Conservation (phyloP, 192 early-diverging fungal species). For the Geosiphon pyriformis region DNA sequence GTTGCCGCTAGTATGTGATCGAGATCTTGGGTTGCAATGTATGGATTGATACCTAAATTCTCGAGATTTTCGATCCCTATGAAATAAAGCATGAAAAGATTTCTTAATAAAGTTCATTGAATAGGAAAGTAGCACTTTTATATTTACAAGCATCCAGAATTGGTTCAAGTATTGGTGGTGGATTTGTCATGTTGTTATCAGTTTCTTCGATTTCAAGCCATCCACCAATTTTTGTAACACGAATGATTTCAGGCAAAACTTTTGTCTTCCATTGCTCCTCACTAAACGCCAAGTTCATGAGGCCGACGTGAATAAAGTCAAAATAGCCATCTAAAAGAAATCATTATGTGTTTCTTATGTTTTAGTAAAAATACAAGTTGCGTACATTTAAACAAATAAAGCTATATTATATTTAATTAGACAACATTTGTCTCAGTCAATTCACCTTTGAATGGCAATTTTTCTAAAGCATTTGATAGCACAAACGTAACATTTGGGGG, state of each 20-base stretch:
- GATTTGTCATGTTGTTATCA: not conserved
- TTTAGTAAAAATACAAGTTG: no score
- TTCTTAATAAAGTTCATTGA: not conserved
- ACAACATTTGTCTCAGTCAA: no score
- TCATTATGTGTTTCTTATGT: no score
- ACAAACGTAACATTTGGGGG: not conserved
- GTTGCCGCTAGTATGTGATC: not conserved
- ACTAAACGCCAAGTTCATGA: not conserved
- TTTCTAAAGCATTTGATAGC: not conserved
- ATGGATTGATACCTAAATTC: not conserved
- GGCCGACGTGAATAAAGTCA: slow-evolving; percentile 1
- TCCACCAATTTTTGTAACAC: not conserved
- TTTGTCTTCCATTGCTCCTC: not conserved
- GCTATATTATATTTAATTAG: no score
- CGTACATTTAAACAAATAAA: no score
- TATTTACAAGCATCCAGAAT: not conserved
- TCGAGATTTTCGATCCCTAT: not conserved
- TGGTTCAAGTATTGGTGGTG: not conserved
- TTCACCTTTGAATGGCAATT: not conserved
- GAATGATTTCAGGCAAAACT: not conserved
- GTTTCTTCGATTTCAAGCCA: not conserved
- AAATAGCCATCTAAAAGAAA: not conserved
- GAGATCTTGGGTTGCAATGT: not conserved
- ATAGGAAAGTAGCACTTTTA: not conserved
- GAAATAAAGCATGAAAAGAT: not conserved